These are phyloP conservation scores for Annona cherimola DNA, from an alignment of 164 flowering plant genomes.

Conservation along the genomic window DNA sequence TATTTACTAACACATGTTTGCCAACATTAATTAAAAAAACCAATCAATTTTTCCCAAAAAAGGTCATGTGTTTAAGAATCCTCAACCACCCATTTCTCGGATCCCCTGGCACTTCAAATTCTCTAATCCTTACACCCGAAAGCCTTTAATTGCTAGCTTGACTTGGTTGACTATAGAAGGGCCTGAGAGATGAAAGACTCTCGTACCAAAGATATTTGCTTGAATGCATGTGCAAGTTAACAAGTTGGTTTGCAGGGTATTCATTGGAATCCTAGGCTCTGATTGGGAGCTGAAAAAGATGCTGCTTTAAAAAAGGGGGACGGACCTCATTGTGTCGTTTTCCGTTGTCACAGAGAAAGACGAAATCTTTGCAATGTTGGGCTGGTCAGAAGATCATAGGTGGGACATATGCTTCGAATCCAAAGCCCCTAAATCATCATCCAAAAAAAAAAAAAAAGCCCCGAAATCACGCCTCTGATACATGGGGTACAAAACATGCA, in stretches of 20 bases:
- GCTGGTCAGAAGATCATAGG: not conserved
- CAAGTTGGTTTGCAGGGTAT: not conserved
- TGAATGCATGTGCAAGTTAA: no score
- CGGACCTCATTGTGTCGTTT: not conserved
- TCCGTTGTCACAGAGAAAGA: not conserved
- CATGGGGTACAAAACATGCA: not conserved
- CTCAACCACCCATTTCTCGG: no score
- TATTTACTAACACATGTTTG: no score
- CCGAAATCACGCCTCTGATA: not conserved
- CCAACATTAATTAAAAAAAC: no score
- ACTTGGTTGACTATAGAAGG: not conserved
- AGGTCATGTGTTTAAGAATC: no score
- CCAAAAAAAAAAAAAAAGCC: no score
- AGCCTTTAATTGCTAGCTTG: no score
- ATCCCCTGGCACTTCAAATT: no score
- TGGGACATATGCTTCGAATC: not conserved
- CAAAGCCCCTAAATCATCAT: no score
- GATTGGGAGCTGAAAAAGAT: not conserved
- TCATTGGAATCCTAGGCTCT: not conserved
- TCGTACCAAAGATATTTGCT: not conserved
- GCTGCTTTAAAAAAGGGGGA: not conserved
- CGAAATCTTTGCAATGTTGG: not conserved
- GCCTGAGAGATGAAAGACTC: not conserved
- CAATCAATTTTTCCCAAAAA: no score
- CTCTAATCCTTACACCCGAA: no score